Conservation (phyloP, 2,329 filamentous ascomycete genomes). For the Didymella lethalis region DNA sequence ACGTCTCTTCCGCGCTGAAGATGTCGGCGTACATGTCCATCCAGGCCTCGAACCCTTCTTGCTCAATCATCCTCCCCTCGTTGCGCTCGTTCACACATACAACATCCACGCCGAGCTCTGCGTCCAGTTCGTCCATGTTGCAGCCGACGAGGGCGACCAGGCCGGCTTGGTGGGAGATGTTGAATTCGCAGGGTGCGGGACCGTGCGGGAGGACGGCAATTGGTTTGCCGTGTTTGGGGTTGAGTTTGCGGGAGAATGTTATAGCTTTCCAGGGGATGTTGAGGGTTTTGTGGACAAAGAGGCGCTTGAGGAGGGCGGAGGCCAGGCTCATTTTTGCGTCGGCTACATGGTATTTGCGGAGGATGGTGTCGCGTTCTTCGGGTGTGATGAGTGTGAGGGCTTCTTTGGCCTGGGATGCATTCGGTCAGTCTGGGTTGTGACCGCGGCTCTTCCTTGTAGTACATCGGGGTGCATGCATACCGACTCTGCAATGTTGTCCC, state of each 20-base stretch:
- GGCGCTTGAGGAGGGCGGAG: constrained; percentile 77
- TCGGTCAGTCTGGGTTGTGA: constrained; percentile 12
- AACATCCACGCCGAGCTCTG: constrained; percentile 75
- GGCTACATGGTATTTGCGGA: constrained; percentile 70
- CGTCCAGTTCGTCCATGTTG: constrained; percentile 39
- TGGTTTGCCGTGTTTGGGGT: constrained; percentile 60
- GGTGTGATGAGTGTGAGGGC: constrained; percentile 54
- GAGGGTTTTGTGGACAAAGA: constrained; percentile 68
- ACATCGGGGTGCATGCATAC: constrained; percentile 5
- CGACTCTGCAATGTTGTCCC: constrained; percentile 51
- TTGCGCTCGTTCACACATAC: constrained; percentile 76
- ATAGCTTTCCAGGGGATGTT: constrained; percentile 68
- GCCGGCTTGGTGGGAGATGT: constrained; percentile 80
- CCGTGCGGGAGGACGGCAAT: constrained; percentile 54
- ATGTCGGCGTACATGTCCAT: constrained; percentile 77
- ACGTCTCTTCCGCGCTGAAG: constrained; percentile 68
- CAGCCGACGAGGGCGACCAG: constrained; percentile 71
- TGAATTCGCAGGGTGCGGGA: constrained; percentile 67
- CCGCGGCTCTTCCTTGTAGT: background rate
- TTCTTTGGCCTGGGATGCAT: constrained; percentile 50
- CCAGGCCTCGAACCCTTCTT: constrained; percentile 70
- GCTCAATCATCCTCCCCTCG: constrained; percentile 65
- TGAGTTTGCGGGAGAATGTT: constrained; percentile 63
- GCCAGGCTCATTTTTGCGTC: constrained; percentile 79
- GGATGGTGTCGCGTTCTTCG: constrained; percentile 65